phyloP scores from a whole-genome alignment of 371 early-diverging fungal genomes.

The Rhizopus microsporus region DNA sequence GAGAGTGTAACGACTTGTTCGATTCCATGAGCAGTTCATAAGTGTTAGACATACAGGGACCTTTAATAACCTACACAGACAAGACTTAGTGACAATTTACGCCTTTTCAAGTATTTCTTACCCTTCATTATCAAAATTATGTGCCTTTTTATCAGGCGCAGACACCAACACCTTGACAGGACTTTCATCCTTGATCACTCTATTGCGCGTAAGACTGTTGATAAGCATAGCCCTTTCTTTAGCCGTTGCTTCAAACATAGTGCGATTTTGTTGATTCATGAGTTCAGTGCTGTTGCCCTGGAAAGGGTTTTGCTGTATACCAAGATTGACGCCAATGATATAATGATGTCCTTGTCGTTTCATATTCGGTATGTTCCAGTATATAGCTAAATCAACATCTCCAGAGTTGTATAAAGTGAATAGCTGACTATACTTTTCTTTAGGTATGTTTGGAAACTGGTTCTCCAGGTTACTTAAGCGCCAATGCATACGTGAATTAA shows the following conservation, averaged over 20 bases:
- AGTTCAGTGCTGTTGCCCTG: constrained; percentile 28
- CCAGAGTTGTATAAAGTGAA: constrained; percentile 82
- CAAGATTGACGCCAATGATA: constrained; percentile 85
- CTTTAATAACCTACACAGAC: constrained; percentile 45
- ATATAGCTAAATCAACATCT: constrained; percentile 85
- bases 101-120: constrained; percentile 20
- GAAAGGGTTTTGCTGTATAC: constrained; percentile 75
- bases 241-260: constrained; percentile 70
- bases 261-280: constrained; percentile 28
- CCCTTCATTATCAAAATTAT: constrained; percentile 56
- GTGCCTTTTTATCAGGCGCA: constrained; percentile 39
- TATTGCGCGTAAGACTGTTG: constrained; percentile 60
- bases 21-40: constrained; percentile 69
- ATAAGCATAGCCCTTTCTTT: constrained; percentile 66
- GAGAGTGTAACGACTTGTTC: constrained; percentile 51
- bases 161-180: constrained; percentile 64
- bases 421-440: constrained; percentile 40
- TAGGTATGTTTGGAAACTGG: constrained; percentile 67
- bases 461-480: constrained; percentile 58
- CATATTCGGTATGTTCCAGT: constrained; percentile 74
- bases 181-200: constrained; percentile 64
- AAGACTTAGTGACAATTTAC: too few species aligned
- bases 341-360: constrained; percentile 80
- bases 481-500: constrained; percentile 75
- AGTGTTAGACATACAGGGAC: constrained; percentile 52